phyloP scores from a whole-genome alignment of 2,329 filamentous ascomycete genomes.

The Exophiala oligosperma region DNA sequence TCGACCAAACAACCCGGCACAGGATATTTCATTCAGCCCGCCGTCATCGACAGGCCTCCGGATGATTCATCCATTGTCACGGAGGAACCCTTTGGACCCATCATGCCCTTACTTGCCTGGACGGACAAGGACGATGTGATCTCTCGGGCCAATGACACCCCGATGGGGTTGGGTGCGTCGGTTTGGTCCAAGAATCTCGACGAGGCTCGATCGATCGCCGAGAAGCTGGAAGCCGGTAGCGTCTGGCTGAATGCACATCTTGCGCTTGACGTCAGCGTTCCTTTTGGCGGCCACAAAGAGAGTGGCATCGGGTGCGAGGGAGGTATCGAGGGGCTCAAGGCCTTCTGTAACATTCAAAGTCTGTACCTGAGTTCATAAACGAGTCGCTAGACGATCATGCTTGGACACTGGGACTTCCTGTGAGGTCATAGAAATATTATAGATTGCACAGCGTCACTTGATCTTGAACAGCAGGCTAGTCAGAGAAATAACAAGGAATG shows the following conservation, averaged over 20 bases:
- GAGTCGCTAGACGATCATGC: too few relatives aligned
- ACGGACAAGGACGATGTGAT: slow-evolving; percentile 29
- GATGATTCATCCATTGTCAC: slow-evolving; percentile 55
- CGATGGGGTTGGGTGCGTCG: slow-evolving; percentile 20
- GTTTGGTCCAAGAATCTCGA: slow-evolving; percentile 26
- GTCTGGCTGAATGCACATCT: slow-evolving; percentile 29
- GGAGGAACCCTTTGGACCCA: slow-evolving; percentile 64
- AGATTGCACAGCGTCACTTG: too few relatives aligned
- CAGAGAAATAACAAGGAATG: too few relatives aligned
- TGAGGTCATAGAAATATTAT: too few relatives aligned
- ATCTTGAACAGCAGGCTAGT: too few relatives aligned
- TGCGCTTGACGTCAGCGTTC: slow-evolving; percentile 26
- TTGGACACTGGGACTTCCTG: too few relatives aligned
- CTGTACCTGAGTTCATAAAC: too few relatives aligned
- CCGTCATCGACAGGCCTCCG: slow-evolving; percentile 58
- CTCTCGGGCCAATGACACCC: slow-evolving; percentile 14
- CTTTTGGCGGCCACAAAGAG: slow-evolving; percentile 66
- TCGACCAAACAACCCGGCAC: slow-evolving; percentile 30
- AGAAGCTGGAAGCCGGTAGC: slow-evolving; percentile 24
- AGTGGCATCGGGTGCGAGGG: slow-evolving; percentile 33
- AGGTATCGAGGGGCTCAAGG: slow-evolving; percentile 23
- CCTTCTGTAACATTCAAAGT: not conserved
- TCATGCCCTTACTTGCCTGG: slow-evolving; percentile 64
- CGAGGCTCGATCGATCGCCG: slow-evolving; percentile 16
- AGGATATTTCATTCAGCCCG: slow-evolving; percentile 60